A percentile compares a stretch with the other conserved stretches of the same genome.
Evolutionary conservation across 148 eudicot species (phyloP).

Genomic region (Camellia japonica): DNA sequence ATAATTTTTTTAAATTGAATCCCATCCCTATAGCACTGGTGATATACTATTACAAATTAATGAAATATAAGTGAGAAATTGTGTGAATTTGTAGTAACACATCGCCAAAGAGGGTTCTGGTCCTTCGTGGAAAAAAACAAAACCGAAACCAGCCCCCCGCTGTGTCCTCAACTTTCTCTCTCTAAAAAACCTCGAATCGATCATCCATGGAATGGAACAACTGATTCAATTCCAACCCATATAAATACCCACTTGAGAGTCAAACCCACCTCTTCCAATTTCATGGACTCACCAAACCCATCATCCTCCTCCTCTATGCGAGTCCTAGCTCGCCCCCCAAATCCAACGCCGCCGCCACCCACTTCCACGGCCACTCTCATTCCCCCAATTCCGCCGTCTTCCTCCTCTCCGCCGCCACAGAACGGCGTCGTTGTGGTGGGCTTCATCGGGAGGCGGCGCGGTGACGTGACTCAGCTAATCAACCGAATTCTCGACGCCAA

Average conservation of each 20-base stretch:
- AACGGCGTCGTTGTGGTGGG: conserved; percentile 78
- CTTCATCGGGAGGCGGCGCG: conserved; percentile 49
- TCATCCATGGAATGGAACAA: not conserved
- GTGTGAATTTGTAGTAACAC: no score
- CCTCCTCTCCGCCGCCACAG: conserved; percentile 19
- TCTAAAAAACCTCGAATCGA: not conserved
- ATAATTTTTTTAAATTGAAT: no score
- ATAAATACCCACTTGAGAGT: not conserved
- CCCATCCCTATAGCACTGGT: no score
- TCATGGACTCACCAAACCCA: conserved; percentile 29
- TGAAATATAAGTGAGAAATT: no score
- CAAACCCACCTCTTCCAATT: conserved; percentile 11
- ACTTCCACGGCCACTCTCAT: conserved; percentile 20
- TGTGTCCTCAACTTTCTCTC: not conserved
- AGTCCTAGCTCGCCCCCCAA: conserved; percentile 63
- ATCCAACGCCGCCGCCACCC: conserved; percentile 9
- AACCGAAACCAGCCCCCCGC: not conserved
- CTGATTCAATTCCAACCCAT: not conserved
- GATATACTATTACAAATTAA: no score
- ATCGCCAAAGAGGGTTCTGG: not conserved
- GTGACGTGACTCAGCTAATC: conserved; percentile 55
- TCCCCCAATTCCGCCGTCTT: conserved; percentile 11
- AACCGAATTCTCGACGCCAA: conserved; percentile 66
- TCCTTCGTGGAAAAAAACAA: not conserved
- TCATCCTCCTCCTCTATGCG: conserved; percentile 53